Evolutionary conservation across 257 asterid genomes (phyloP).

Genomic region (Solanum raphanifolium): DNA sequence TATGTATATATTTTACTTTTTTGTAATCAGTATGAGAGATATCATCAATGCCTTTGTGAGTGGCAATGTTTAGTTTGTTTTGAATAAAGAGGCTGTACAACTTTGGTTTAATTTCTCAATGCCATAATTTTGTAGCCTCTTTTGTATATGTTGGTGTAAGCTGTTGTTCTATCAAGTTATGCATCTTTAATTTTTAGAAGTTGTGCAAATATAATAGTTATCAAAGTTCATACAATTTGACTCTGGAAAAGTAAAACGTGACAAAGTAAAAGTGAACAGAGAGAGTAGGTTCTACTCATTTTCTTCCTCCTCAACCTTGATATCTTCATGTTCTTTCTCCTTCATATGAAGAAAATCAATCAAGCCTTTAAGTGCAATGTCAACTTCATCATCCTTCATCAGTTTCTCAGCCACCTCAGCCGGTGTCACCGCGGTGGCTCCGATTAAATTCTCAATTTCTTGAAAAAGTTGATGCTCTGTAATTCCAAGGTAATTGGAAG

Average conservation of each 20-base stretch:
- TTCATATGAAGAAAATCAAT: conserved; percentile 28
- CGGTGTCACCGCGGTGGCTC: conserved; percentile 28
- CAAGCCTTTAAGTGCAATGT: conserved; percentile 30
- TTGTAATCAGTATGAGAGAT: neutral
- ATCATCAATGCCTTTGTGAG: neutral
- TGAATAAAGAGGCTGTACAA: neutral
- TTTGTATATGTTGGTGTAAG: neutral
- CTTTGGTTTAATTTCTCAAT: neutral
- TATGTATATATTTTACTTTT: conserved; percentile 12
- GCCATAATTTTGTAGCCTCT: neutral
- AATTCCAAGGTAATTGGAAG: conserved; percentile 39
- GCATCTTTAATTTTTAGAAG: neutral
- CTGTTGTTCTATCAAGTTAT: neutral
- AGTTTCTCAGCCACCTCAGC: conserved; percentile 75
- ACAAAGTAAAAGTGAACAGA: neutral
- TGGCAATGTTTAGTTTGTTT: neutral
- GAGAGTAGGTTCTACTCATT: neutral
- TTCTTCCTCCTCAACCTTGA: neutral
- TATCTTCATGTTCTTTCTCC: conserved; percentile 12
- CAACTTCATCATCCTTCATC: conserved; percentile 36
- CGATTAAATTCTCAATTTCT: conserved; percentile 34
- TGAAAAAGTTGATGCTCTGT: conserved; percentile 25
- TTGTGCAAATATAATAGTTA: neutral
- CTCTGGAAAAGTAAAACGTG: neutral
- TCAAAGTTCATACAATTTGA: neutral